Evolutionary conservation across 2,329 filamentous ascomycete genomes (phyloP), one percentile per base, ranked within the genome.

Genomic region (Bipolaris bicolor): DNA sequence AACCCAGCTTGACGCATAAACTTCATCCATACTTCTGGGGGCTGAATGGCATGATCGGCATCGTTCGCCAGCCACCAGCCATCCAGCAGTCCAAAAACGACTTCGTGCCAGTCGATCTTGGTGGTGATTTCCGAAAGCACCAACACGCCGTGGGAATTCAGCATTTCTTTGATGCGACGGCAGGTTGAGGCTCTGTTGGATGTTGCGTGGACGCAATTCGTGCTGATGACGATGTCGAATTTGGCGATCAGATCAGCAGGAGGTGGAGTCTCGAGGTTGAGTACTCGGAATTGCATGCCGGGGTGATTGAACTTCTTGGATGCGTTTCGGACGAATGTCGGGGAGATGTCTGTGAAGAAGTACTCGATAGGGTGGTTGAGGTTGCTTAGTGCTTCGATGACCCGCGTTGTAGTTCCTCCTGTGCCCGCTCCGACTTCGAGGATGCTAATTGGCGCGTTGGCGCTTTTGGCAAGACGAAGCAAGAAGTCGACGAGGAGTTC

Each of bases 341-440:
- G 46, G 0, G 77, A 74, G 1, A 80, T 65, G 43, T 80, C 78
- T 1, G 73, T 78, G 54, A 79, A 78, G 0, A 70, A 75, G 57
- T 79, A 80, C 48, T 75, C 67, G 13, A 79, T 46, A 1, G 46
- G 33, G 22, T 55, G 46, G 9, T 31, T 20, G 33, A 58, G 29
- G 15, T 20, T 29, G 15, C 29, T 33, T n/a, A 60, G 50, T 48
- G 53, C 44, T 51, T 60, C 53, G 20, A 33, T 50, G 34, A 57
- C 50, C 24, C 63, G 60, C 13, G 61, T 64, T 0, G 78, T 79
- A 0, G 76, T 77, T 1, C 75, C 77, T 0, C 78, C 76, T 1
- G 74, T 78, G 1, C 75, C 77, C 5, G 71, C 77, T 1, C 77
- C 77, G 46, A 78, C 65, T 43, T 79, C 77, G 0, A 79, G 66